These are phyloP conservation scores for Xerophyta viscosa DNA, from an alignment of 106 monocot species.

Conservation along the genomic window DNA sequence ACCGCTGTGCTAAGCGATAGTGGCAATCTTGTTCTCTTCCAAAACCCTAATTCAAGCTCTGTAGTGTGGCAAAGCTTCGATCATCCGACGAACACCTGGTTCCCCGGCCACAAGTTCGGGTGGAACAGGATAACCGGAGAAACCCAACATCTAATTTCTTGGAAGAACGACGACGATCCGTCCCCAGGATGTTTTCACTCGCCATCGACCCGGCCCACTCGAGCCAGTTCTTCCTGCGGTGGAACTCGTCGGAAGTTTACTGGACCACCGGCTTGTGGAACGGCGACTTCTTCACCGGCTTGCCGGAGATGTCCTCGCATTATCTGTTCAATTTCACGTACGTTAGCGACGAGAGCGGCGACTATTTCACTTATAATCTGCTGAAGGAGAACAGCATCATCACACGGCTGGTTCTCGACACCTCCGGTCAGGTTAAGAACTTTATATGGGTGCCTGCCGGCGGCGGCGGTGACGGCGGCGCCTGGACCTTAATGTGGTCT, in stretches of 20 bases:
- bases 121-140: constrained; percentile 26
- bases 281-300: constrained; percentile 1
- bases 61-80: constrained; percentile 40
- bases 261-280: background rate
- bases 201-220: constrained; percentile 20
- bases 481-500: background rate
- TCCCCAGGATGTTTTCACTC: constrained; percentile 7
- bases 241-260: constrained; percentile 9
- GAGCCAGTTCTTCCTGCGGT: constrained; percentile 18
- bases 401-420: background rate
- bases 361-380: constrained; percentile 13
- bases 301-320: constrained; percentile 1
- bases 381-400: constrained; percentile 5
- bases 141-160: constrained; percentile 13
- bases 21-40: constrained; percentile 20
- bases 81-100: constrained; percentile 19
- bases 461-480: background rate
- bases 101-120: constrained; percentile 18
- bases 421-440: background rate
- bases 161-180: constrained; percentile 17
- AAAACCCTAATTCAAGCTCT: constrained; percentile 1
- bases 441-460: background rate
- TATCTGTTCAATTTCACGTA: constrained; percentile 3
- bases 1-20: constrained; percentile 24
- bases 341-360: constrained; percentile 1